phyloP scores from a whole-genome alignment of 768 basidiomycete genomes.

The Naganishia kalamii region DNA sequence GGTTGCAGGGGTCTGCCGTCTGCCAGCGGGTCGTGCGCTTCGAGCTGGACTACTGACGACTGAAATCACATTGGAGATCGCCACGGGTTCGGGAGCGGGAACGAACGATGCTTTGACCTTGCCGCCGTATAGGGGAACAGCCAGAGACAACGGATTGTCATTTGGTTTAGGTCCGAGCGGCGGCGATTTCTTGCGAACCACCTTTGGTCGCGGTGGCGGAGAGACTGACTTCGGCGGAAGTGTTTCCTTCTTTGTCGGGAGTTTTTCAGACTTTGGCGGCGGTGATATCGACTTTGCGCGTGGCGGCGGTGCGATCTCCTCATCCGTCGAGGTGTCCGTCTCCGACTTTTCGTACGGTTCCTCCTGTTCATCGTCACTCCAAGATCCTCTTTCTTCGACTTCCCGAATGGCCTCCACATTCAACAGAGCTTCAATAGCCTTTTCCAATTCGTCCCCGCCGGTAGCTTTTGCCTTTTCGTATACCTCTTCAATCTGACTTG shows the following conservation, averaged over 20 bases:
- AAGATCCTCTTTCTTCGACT: constrained; percentile 31
- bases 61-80: background rate
- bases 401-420: constrained; percentile 36
- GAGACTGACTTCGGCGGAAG: background rate
- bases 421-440: constrained; percentile 37
- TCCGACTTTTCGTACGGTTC: background rate
- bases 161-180: constrained; percentile 9
- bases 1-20: background rate
- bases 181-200: constrained; percentile 1
- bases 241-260: no score
- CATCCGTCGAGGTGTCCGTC: background rate
- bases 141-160: constrained; percentile 1
- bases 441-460: background rate
- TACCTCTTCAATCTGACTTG: background rate
- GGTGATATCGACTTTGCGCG: background rate
- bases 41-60: background rate
- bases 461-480: background rate
- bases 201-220: background rate
- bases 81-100: background rate
- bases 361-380: constrained; percentile 30
- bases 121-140: constrained; percentile 7
- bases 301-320: background rate
- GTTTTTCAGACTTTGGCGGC: background rate
- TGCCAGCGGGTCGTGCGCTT: background rate
- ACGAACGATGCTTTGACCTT: background rate